phyloP scores from a whole-genome alignment of 768 basidiomycete genomes.

The Suillus paluster region DNA sequence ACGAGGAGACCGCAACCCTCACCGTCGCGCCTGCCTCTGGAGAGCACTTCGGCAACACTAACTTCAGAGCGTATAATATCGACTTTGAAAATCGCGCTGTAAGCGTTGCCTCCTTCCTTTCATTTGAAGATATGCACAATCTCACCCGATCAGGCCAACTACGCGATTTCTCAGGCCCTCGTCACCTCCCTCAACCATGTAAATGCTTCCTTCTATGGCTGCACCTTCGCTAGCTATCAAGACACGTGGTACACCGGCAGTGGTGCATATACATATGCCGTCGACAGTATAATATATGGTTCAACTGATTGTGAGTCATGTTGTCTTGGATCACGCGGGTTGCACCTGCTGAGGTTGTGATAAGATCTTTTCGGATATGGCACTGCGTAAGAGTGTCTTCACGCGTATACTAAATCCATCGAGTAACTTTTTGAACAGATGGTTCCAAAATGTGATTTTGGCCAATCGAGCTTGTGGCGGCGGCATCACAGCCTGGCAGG shows the following conservation, averaged over 20 bases:
- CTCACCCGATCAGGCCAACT: slow-evolving; percentile 45
- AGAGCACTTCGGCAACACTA: slow-evolving; percentile 52
- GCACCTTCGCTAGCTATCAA: slow-evolving; percentile 64
- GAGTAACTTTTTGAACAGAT: slow-evolving; percentile 37
- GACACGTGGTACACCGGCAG: slow-evolving; percentile 70
- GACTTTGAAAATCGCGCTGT: slow-evolving; percentile 72
- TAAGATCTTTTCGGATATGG: slow-evolving; percentile 47
- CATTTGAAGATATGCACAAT: not conserved
- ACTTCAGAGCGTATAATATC: slow-evolving; percentile 71
- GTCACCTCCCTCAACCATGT: slow-evolving; percentile 66
- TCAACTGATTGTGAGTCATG: slow-evolving; percentile 60
- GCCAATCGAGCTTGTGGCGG: slow-evolving; percentile 70
- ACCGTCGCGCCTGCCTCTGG: slow-evolving; percentile 57
- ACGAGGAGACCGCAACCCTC: slow-evolving; percentile 62
- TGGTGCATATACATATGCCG: slow-evolving; percentile 60
- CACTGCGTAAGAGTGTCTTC: slow-evolving; percentile 47
- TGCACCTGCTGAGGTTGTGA: not conserved
- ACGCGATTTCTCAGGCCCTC: slow-evolving; percentile 62
- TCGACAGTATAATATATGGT: slow-evolving; percentile 66
- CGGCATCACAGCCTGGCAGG: slow-evolving; percentile 68
- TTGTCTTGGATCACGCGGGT: not conserved
- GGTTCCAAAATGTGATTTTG: slow-evolving; percentile 62
- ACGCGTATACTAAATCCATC: not conserved
- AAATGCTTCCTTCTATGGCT: slow-evolving; percentile 68
- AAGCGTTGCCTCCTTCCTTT: slow-evolving; percentile 20